These are phyloP conservation scores for Podospora comata DNA, from an alignment of 495 filamentous ascomycete genomes.

Conservation along the genomic window DNA sequence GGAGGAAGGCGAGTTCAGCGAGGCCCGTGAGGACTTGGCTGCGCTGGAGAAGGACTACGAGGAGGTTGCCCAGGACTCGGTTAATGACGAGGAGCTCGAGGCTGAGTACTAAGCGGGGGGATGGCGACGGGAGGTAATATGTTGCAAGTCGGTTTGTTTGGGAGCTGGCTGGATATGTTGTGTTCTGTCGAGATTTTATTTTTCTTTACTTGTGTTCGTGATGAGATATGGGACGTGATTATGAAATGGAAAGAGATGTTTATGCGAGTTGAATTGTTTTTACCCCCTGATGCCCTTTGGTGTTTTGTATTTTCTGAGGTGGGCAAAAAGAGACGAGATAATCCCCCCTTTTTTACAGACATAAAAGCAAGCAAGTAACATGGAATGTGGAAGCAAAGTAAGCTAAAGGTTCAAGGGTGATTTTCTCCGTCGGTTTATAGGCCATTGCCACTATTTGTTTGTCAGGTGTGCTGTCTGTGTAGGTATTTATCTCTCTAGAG, in stretches of 20 bases:
- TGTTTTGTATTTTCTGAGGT: too few species aligned
- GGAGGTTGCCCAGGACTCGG: slow-evolving; percentile 75
- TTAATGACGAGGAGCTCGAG: slow-evolving; percentile 61
- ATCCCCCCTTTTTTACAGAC: not conserved
- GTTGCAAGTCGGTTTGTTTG: not conserved
- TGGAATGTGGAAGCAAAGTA: not conserved
- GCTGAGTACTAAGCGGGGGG: slow-evolving; percentile 61
- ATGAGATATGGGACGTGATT: slow-evolving; percentile 7
- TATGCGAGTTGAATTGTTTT: not conserved
- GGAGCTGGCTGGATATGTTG: slow-evolving; percentile 9
- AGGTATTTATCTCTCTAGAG: too few species aligned
- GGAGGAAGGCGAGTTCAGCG: slow-evolving; percentile 92
- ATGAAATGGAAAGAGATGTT: slow-evolving; percentile 12
- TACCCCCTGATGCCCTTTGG: too few species aligned
- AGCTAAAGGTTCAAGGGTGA: too few species aligned
- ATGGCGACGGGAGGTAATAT: not conserved
- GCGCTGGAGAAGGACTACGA: slow-evolving; percentile 91
- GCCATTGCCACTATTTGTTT: too few species aligned
- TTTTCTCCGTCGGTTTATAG: too few species aligned
- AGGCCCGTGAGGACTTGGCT: slow-evolving; percentile 86
- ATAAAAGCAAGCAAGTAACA: not conserved
- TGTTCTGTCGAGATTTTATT: not conserved
- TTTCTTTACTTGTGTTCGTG: not conserved
- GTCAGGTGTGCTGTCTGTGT: too few species aligned
- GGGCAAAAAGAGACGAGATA: not conserved